phyloP scores from a whole-genome alignment of 2,329 filamentous ascomycete species.

The Colletotrichum orchidophilum region DNA sequence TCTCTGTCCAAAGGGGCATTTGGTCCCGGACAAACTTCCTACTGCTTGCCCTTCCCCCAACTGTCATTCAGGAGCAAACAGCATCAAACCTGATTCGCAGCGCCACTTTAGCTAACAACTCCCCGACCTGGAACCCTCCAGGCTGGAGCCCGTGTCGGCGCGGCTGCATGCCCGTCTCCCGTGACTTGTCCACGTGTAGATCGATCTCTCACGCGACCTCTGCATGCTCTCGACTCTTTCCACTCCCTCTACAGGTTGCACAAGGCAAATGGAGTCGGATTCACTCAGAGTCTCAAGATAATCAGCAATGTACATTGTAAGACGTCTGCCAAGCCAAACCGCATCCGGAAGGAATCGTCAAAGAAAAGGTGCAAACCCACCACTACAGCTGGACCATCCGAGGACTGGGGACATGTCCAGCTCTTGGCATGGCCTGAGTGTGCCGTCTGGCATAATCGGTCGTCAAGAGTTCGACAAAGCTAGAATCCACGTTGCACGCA shows the following conservation, averaged over 20 bases:
- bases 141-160: background rate
- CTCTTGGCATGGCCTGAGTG: slow-evolving; percentile 4
- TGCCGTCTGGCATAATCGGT: slow-evolving; percentile 6
- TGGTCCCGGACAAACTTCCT: background rate
- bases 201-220: background rate
- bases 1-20: background rate
- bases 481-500: background rate
- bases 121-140: background rate
- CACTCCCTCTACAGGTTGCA: background rate
- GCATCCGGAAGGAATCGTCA: background rate
- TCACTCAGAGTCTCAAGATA: background rate
- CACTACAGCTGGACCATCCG: background rate
- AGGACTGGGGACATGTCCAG: background rate
- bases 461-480: background rate
- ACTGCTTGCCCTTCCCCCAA: background rate
- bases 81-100: background rate
- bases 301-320: too few species aligned
- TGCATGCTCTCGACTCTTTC: background rate
- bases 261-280: background rate
- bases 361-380: background rate
- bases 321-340: background rate
- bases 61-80: background rate
- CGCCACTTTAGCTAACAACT: background rate
- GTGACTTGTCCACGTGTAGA: background rate
- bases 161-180: slow-evolving; percentile 1